Percentiles rank a stretch among this genome's conserved stretches.
These are phyloP conservation scores for Talaromyces atroroseus DNA, from an alignment of 2,329 filamentous ascomycete species.

Conservation along the genomic window DNA sequence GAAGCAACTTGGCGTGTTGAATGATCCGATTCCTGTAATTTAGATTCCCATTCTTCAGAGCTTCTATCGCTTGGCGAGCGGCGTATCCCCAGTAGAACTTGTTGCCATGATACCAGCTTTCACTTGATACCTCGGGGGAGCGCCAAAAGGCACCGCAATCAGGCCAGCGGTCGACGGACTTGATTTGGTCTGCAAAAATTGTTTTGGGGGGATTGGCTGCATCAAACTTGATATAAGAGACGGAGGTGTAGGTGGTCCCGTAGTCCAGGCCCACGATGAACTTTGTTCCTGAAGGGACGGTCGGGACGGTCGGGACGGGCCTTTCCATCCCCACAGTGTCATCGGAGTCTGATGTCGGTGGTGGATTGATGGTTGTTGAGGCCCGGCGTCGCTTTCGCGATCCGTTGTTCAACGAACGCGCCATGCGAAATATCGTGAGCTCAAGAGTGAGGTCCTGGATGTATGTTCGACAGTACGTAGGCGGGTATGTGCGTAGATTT, in stretches of 20 bases:
- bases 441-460: neutral
- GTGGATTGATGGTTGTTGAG: neutral
- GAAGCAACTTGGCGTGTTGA: neutral
- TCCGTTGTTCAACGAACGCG: neutral
- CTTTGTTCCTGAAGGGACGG: neutral
- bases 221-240: slow-evolving; percentile 1
- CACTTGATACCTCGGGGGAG: neutral
- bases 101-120: neutral
- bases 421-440: neutral
- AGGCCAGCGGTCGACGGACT: neutral
- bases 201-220: neutral
- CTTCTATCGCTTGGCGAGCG: neutral
- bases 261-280: slow-evolving; percentile 3
- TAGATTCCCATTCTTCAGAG: neutral
- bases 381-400: neutral
- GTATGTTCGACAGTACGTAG: too few species aligned
- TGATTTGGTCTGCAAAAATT: neutral
- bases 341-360: neutral
- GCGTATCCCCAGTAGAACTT: slow-evolving; percentile 2
- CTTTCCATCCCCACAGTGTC: neutral
- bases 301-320: neutral
- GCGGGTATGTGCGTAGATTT: too few species aligned
- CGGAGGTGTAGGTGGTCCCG: slow-evolving; percentile 1
- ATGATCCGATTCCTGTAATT: neutral
- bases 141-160: neutral